phyloP scores from a whole-genome alignment of 257 asterid species.

The Solanum piurae region DNA sequence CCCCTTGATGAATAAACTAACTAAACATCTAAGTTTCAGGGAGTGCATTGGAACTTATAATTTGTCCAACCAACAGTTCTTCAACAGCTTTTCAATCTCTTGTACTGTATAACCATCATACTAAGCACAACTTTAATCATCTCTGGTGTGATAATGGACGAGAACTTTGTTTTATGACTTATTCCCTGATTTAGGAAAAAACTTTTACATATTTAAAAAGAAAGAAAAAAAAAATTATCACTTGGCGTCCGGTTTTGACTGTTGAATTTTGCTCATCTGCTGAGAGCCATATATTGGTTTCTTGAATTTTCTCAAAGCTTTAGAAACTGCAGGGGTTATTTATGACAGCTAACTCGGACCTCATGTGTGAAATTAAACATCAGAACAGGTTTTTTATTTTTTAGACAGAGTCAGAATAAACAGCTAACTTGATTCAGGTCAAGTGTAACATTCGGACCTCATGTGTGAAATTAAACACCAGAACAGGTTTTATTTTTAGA shows the following conservation, averaged over 20 bases:
- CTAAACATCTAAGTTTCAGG: background rate
- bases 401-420: background rate
- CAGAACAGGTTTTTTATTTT: background rate
- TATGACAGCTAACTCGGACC: background rate
- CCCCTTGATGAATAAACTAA: background rate
- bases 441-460: background rate
- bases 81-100: background rate
- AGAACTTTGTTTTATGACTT: background rate
- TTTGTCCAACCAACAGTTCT: background rate
- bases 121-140: background rate
- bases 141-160: background rate
- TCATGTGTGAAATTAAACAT: background rate
- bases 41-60: background rate
- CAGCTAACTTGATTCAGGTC: background rate
- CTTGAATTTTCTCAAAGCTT: background rate
- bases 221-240: background rate
- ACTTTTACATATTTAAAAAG: background rate
- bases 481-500: background rate
- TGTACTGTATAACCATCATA: background rate
- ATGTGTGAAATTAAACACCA: background rate
- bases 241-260: background rate
- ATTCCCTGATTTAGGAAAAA: background rate
- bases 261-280: background rate
- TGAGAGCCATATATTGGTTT: background rate
- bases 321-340: background rate